Conservation (phyloP, 2,329 filamentous ascomycete genomes). For the Pseudogymnoascus pannorum region DNA sequence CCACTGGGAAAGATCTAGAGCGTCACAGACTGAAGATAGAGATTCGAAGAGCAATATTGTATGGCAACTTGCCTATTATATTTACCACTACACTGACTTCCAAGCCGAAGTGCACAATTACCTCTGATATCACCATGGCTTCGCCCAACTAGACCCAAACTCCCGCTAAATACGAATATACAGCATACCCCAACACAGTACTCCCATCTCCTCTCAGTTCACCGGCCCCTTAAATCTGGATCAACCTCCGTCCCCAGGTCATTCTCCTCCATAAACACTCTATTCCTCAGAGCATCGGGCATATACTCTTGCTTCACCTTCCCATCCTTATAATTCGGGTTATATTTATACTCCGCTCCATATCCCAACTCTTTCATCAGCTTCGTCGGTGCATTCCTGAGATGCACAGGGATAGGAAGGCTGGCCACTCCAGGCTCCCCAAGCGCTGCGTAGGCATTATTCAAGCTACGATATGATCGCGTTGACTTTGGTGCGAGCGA, state of each 20-base stretch:
- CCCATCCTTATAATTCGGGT: constrained; percentile 80
- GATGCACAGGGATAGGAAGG: constrained; percentile 75
- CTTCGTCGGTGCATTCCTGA: constrained; percentile 85
- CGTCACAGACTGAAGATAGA: not conserved
- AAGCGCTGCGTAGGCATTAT: constrained; percentile 71
- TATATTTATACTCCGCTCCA: constrained; percentile 91
- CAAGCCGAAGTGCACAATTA: not conserved
- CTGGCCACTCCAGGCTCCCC: constrained; percentile 76
- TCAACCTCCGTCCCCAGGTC: constrained; percentile 78
- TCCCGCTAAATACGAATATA: not conserved
- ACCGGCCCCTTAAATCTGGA: constrained; percentile 34
- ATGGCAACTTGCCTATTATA: not conserved
- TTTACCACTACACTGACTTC: not conserved
- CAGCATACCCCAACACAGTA: not conserved
- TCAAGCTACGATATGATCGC: constrained; percentile 72
- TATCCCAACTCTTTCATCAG: constrained; percentile 92
- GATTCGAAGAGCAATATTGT: not conserved
- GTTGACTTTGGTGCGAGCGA: constrained; percentile 80
- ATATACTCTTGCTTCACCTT: constrained; percentile 82
- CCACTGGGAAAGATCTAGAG: not conserved
- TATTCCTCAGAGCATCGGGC: constrained; percentile 65
- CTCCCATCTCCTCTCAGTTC: not conserved
- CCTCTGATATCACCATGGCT: not conserved
- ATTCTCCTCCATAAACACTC: constrained; percentile 68
- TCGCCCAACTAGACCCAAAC: not conserved